phyloP scores from a whole-genome alignment of 495 filamentous ascomycete species.

The Podospora pseudocomata region DNA sequence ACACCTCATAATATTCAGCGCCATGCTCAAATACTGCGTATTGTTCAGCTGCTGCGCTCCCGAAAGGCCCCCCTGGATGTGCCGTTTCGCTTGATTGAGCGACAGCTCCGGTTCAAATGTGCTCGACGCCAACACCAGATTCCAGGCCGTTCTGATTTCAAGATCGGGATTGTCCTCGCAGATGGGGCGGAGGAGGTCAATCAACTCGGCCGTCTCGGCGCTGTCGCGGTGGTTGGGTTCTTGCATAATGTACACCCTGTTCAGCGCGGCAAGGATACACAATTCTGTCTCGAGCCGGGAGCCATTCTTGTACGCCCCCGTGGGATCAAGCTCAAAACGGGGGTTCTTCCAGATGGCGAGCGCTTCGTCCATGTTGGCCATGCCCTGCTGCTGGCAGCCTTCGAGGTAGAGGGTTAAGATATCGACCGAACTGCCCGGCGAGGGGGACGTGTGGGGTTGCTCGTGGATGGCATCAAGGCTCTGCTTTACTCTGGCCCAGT shows the following conservation, averaged over 20 bases:
- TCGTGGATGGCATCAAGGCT: conserved; percentile 40
- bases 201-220: conserved; percentile 48
- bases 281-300: conserved; percentile 65
- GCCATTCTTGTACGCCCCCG: conserved; percentile 33
- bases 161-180: conserved; percentile 65
- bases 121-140: conserved; percentile 69
- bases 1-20: conserved; percentile 78
- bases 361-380: conserved; percentile 64
- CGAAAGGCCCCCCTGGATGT: conserved; percentile 60
- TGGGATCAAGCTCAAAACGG: conserved; percentile 49
- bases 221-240: conserved; percentile 53
- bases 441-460: conserved; percentile 13
- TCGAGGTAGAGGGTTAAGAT: conserved; percentile 61
- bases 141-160: conserved; percentile 72
- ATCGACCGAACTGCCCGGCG: conserved; percentile 33
- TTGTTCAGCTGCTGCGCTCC: conserved; percentile 56
- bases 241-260: conserved; percentile 78
- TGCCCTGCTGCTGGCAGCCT: conserved; percentile 75
- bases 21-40: conserved; percentile 75
- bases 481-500: conserved; percentile 45
- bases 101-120: conserved; percentile 49
- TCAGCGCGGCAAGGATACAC: conserved; percentile 73
- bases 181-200: conserved; percentile 63
- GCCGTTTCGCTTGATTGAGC: conserved; percentile 72
- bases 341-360: conserved; percentile 60